These are phyloP conservation scores for Hanseniaspora taiwanica DNA, from an alignment of 805 yeast species.

Conservation along the genomic window DNA sequence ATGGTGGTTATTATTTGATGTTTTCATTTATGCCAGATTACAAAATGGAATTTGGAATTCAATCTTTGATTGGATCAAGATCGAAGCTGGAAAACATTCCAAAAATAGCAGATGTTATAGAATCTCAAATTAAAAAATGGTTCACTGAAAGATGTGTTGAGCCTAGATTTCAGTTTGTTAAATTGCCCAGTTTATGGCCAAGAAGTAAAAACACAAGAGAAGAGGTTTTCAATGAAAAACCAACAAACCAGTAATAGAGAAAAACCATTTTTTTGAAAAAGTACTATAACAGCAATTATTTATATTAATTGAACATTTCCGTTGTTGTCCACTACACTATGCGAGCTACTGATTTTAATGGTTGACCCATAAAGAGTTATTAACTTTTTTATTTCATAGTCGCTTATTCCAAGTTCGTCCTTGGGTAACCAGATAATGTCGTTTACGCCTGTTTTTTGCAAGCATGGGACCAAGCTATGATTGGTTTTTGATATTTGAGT, in stretches of 20 bases:
- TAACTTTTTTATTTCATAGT: constrained; percentile 10
- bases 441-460: constrained; percentile 6
- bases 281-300: too few species aligned
- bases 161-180: constrained; percentile 80
- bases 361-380: constrained; percentile 8
- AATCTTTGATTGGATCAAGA: constrained; percentile 81
- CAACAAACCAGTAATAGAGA: not conserved
- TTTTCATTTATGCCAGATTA: constrained; percentile 89
- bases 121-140: constrained; percentile 72
- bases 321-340: constrained; percentile 5
- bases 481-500: too few species aligned
- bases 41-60: constrained; percentile 75
- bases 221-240: constrained; percentile 10
- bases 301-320: constrained; percentile 10
- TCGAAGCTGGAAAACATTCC: constrained; percentile 90
- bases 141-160: constrained; percentile 87
- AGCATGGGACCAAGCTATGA: constrained; percentile 5
- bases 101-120: constrained; percentile 73
- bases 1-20: constrained; percentile 55
- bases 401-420: constrained; percentile 26
- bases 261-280: not conserved
- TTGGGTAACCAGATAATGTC: constrained; percentile 31
- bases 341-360: constrained; percentile 7
- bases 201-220: constrained; percentile 43
- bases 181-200: constrained; percentile 84